Conservation (phyloP, 495 filamentous ascomycete species). For the Mytilinidion resinicola region DNA sequence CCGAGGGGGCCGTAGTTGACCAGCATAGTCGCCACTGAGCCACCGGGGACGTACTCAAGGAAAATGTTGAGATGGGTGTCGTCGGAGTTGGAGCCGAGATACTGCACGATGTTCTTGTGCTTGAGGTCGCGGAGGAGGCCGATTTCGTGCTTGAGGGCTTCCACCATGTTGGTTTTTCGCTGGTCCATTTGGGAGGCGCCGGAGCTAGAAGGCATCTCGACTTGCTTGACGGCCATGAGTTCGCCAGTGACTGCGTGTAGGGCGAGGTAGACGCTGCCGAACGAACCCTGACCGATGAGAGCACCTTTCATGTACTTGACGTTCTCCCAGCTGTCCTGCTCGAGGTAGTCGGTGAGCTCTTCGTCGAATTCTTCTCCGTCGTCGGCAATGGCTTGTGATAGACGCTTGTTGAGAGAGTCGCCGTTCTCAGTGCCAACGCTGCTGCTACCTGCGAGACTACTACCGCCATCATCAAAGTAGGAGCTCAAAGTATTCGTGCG, state of each 20-base stretch:
- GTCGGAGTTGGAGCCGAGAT: constrained; percentile 87
- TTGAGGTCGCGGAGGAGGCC: constrained; percentile 87
- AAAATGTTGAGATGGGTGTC: constrained; percentile 97
- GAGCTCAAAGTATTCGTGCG: constrained; percentile 57
- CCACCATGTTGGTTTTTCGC: constrained; percentile 95
- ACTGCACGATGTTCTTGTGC: constrained; percentile 96
- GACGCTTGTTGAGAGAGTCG: constrained; percentile 61
- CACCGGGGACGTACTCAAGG: constrained; percentile 96
- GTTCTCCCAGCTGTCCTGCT: constrained; percentile 88
- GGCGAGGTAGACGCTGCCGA: constrained; percentile 93
- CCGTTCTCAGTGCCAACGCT: constrained; percentile 55
- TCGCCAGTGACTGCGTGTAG: constrained; percentile 96
- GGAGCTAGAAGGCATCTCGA: constrained; percentile 79
- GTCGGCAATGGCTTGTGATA: constrained; percentile 55
- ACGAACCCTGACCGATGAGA: constrained; percentile 92
- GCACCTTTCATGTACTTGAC: constrained; percentile 99
- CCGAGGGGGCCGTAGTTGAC: constrained; percentile 94
- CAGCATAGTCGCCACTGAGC: constrained; percentile 95
- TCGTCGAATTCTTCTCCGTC: constrained; percentile 84
- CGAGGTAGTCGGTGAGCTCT: constrained; percentile 57
- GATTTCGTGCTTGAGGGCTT: constrained; percentile 94
- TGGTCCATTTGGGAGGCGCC: constrained; percentile 75
- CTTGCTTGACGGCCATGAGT: constrained; percentile 97
- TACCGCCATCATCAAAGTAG: constrained; percentile 78
- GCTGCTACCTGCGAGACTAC: constrained; percentile 64